Percentiles rank a stretch among this genome's conserved stretches.
phyloP scores from a whole-genome alignment of 2,329 filamentous ascomycete genomes.

The Teratosphaeria zuluensis region DNA sequence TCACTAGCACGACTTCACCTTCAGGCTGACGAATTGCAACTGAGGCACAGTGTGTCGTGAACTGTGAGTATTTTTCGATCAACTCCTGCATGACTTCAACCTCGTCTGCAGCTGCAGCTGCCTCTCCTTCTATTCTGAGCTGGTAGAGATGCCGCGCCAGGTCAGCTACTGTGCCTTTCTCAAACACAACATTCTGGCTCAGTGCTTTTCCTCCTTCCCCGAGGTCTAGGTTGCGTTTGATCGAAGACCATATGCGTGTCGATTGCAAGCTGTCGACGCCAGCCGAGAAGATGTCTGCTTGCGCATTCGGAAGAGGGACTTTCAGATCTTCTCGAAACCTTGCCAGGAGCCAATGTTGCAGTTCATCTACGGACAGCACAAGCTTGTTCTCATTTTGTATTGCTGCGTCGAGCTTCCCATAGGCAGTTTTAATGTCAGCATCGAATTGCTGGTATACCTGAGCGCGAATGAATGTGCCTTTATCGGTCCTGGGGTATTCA shows the following conservation, averaged over 20 bases:
- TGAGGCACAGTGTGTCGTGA: conserved; percentile 19
- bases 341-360: conserved; percentile 23
- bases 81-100: conserved; percentile 25
- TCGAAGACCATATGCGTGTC: conserved; percentile 45
- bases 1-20: conserved; percentile 36
- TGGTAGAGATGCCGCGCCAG: conserved; percentile 14
- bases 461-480: conserved; percentile 47
- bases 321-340: conserved; percentile 25
- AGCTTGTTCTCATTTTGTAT: conserved; percentile 10
- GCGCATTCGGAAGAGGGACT: conserved; percentile 10
- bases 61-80: conserved; percentile 27
- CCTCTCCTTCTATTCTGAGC: conserved; percentile 22
- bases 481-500: conserved; percentile 45
- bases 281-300: conserved; percentile 41
- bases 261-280: conserved; percentile 27
- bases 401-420: conserved; percentile 3
- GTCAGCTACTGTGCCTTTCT: conserved; percentile 20
- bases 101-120: conserved; percentile 23
- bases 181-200: conserved; percentile 23
- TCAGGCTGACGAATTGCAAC: conserved; percentile 3
- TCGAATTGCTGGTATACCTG: conserved; percentile 42
- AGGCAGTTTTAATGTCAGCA: conserved; percentile 34
- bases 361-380: conserved; percentile 20
- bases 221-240: conserved; percentile 34
- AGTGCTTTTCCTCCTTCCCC: conserved; percentile 12